Conservation (phyloP, 2,329 filamentous ascomycete species). For the Endocalyx cinctus region DNA sequence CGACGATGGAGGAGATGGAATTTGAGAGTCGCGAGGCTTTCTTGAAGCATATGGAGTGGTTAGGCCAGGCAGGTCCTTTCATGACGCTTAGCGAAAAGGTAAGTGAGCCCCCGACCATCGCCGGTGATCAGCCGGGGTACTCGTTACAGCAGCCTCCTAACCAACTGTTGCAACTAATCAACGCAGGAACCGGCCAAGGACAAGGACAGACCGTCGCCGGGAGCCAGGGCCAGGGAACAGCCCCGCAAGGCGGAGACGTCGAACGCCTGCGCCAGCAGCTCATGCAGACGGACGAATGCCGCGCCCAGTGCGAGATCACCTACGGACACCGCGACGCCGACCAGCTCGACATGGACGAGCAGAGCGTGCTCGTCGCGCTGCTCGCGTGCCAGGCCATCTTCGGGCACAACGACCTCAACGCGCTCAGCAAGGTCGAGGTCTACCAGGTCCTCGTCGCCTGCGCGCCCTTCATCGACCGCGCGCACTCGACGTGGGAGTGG, state of each 20-base stretch:
- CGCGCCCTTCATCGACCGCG: slow-evolving; percentile 3
- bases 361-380: slow-evolving; percentile 2
- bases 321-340: slow-evolving; percentile 1
- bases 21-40: slow-evolving; percentile 5
- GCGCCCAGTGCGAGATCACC: background rate
- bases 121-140: background rate
- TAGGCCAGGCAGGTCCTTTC: slow-evolving; percentile 8
- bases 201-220: background rate
- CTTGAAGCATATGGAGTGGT: slow-evolving; percentile 6
- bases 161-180: no score
- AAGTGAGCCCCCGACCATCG: background rate
- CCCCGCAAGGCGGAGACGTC: background rate
- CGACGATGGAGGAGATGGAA: slow-evolving; percentile 9
- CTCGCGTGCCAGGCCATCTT: slow-evolving; percentile 3
- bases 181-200: background rate
- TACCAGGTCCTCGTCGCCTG: slow-evolving; percentile 1
- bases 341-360: background rate
- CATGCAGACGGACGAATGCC: background rate
- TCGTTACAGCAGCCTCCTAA: no score
- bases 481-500: background rate
- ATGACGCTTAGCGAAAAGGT: slow-evolving; percentile 5
- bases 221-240: background rate
- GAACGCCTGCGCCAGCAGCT: background rate
- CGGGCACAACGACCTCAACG: background rate
- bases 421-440: background rate